Conservation (phyloP, 1,284 basidiomycete genomes). For the Thelephora terrestris region DNA sequence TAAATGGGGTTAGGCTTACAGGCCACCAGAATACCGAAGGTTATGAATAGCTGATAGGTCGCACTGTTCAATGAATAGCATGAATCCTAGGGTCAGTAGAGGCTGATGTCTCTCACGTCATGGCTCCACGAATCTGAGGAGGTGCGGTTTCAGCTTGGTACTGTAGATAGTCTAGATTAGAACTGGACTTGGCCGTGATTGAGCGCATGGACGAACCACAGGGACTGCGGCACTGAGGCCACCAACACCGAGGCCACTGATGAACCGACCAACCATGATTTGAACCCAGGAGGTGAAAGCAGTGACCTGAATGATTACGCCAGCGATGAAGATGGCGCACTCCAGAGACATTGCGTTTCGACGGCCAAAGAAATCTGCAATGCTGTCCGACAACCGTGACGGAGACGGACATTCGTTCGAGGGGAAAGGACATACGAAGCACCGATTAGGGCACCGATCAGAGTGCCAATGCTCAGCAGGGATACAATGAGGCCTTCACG, state of each 20-base stretch:
- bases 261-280: constrained; percentile 58
- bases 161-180: constrained; percentile 14
- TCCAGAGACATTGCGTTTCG: constrained; percentile 63
- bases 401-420: neutral
- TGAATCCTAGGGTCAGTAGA: no score
- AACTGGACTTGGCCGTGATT: neutral
- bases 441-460: constrained; percentile 49
- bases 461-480: constrained; percentile 56
- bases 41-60: constrained; percentile 69
- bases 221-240: constrained; percentile 71
- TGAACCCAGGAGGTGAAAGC: constrained; percentile 46
- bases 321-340: constrained; percentile 55
- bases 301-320: constrained; percentile 57
- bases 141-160: constrained; percentile 75
- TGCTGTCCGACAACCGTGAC: constrained; percentile 21
- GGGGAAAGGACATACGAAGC: constrained; percentile 37
- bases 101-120: neutral
- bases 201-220: constrained; percentile 29
- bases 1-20: constrained; percentile 30
- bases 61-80: no score
- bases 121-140: no score
- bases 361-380: constrained; percentile 60
- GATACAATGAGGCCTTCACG: constrained; percentile 59
- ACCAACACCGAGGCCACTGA: constrained; percentile 65
- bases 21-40: constrained; percentile 67